phyloP scores from a whole-genome alignment of 108 stramenopile species.

The Cyclostephanos tholiformis region DNA sequence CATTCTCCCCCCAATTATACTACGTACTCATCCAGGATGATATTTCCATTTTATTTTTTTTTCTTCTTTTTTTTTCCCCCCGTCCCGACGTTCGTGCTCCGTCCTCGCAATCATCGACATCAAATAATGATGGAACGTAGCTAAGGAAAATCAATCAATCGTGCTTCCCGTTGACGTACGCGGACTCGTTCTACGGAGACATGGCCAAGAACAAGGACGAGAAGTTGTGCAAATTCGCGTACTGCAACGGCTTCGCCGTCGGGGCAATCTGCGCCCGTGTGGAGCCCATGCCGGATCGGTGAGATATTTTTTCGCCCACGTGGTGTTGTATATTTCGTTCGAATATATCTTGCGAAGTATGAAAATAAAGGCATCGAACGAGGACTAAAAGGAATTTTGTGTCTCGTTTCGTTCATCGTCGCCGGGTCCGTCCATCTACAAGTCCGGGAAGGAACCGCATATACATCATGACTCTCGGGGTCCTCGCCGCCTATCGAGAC shows the following conservation, averaged over 20 bases:
- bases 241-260: conserved; percentile 85
- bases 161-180: conserved; percentile 92
- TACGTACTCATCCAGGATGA: not conserved
- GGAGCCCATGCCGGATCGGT: conserved; percentile 52
- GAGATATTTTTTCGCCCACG: not conserved
- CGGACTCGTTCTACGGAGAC: conserved; percentile 88
- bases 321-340: not conserved
- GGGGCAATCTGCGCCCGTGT: conserved; percentile 85
- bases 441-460: conserved; percentile 55
- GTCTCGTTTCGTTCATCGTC: no score
- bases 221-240: conserved; percentile 83
- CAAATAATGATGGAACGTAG: conserved; percentile 21
- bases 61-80: no score
- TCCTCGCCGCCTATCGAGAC: conserved; percentile 92
- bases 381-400: no score
- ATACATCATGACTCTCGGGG: conserved; percentile 98
- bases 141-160: conserved; percentile 76
- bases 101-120: not conserved
- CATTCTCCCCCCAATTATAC: not conserved
- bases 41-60: not conserved
- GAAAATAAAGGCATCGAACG: no score
- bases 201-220: conserved; percentile 62
- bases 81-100: not conserved
- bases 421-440: not conserved
- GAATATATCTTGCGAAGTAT: not conserved